Evolutionary conservation across 768 basidiomycete genomes (phyloP), one percentile per base, ranked within the genome.

Genomic region (Termitomyces titanicus): DNA sequence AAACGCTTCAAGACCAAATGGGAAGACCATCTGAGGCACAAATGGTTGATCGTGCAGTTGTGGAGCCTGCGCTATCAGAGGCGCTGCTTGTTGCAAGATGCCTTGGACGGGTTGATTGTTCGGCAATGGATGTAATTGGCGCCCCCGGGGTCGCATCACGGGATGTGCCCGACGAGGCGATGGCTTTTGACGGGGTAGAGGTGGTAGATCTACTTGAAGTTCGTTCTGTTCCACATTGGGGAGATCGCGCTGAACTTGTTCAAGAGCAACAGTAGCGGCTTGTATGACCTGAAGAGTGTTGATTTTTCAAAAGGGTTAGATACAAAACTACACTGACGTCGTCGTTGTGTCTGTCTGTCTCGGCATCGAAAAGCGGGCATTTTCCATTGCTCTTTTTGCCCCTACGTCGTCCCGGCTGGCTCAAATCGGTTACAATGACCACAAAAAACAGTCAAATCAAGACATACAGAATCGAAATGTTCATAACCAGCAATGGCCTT

Each of bases 401-500:
- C 15, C 47, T 45, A 15, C 43, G 46, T 42, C 33, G 45, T 18
- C 53, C 35, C 22, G 43, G 53, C 8, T 29, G 37, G 20, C 25
- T 24, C 53, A 51, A 15, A 13, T 38, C 24, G 15, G 22, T 43
- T 33, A 42, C 0, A 56, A 40, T 27, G 18, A 9, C 18, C 15
- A 38, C 5, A 13, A 11, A 25, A 40, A 15, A 10, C 3, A 51
- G 33, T 17, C 8, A 17, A 8, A 27, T 45, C 2, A 18, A 45
- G 27, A 53, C 51, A 25, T 33, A 53, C 54, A 29, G 46, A 44
- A 38, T 70, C 66, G 62, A 88, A 89, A 63, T 89, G 86, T 0
- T 85, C 79, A 58, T 88, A 88, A 8, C 84, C 85, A 12, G 35
- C 65, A 25, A 90, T 85, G 35, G 82, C 58, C 60, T 84, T 61